These are phyloP conservation scores for Parafenestella ontariensis DNA, from an alignment of 2,329 filamentous ascomycete genomes.

Conservation along the genomic window DNA sequence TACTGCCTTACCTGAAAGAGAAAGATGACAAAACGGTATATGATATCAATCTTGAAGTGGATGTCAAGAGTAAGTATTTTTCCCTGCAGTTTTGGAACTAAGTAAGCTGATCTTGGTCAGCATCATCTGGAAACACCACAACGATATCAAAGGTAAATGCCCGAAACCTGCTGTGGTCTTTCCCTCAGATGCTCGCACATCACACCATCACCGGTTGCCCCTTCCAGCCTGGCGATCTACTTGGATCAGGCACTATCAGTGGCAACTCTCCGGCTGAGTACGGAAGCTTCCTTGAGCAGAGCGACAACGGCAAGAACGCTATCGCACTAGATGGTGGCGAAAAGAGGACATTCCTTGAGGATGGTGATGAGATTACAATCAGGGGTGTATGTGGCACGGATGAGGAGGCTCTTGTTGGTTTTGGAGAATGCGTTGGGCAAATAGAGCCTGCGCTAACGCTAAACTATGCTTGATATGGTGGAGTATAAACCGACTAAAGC, in stretches of 20 bases:
- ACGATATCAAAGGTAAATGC: constrained; percentile 68
- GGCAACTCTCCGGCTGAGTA: constrained; percentile 64
- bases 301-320: constrained; percentile 69
- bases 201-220: constrained; percentile 79
- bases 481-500: background rate
- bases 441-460: constrained; percentile 56
- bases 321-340: constrained; percentile 70
- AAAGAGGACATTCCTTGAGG: constrained; percentile 73
- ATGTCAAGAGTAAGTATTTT: constrained; percentile 58
- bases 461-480: constrained; percentile 17
- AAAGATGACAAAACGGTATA: constrained; percentile 66
- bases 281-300: constrained; percentile 77
- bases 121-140: constrained; percentile 59
- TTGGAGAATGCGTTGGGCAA: constrained; percentile 73
- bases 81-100: background rate
- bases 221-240: constrained; percentile 74
- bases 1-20: constrained; percentile 71
- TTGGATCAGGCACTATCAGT: constrained; percentile 81
- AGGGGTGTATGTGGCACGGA: constrained; percentile 69
- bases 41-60: constrained; percentile 73
- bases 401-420: constrained; percentile 73
- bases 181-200: constrained; percentile 82
- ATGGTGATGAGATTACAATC: constrained; percentile 74
- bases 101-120: constrained; percentile 32
- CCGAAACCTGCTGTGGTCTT: constrained; percentile 78